Percentiles rank a stretch among this genome's conserved stretches.
Evolutionary conservation across 257 asterid species (phyloP).

Genomic region (Nyctanthes arbortristis): DNA sequence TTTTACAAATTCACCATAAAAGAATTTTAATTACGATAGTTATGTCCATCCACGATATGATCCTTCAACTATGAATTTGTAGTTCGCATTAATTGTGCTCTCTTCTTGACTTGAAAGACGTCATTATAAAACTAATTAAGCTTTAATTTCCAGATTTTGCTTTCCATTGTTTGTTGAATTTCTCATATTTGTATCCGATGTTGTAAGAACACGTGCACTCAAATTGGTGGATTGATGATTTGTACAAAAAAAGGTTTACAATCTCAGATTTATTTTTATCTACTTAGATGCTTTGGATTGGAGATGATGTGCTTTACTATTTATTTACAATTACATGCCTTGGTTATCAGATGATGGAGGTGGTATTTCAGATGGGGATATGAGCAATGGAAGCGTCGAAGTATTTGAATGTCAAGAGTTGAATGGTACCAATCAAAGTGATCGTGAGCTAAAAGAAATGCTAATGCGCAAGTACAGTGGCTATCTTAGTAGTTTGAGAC

Average conservation of each 20-base stretch:
- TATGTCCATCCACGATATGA: too few species aligned
- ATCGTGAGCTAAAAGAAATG: slow-evolving; percentile 58
- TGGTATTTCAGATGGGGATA: slow-evolving; percentile 47
- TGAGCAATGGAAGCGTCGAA: slow-evolving; percentile 41
- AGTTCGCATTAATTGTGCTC: too few species aligned
- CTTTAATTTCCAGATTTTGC: too few species aligned
- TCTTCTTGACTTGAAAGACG: neutral
- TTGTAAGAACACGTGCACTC: neutral
- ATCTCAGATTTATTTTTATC: neutral
- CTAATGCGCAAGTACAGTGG: slow-evolving; percentile 78
- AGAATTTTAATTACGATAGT: too few species aligned
- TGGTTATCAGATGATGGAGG: slow-evolving; percentile 47
- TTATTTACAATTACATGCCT: neutral
- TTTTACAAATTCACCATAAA: too few species aligned
- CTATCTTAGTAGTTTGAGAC: slow-evolving; percentile 59
- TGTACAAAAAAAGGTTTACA: too few species aligned
- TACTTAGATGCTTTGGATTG: neutral
- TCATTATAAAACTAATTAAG: too few species aligned
- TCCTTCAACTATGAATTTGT: too few species aligned
- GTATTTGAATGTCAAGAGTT: slow-evolving; percentile 36
- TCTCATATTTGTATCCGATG: neutral
- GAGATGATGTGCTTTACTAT: neutral
- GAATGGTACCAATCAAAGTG: slow-evolving; percentile 25
- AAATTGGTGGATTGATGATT: neutral
- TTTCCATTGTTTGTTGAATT: neutral